Evolutionary conservation across 306 rosid genomes (phyloP).

Genomic region (Vigna mungo): DNA sequence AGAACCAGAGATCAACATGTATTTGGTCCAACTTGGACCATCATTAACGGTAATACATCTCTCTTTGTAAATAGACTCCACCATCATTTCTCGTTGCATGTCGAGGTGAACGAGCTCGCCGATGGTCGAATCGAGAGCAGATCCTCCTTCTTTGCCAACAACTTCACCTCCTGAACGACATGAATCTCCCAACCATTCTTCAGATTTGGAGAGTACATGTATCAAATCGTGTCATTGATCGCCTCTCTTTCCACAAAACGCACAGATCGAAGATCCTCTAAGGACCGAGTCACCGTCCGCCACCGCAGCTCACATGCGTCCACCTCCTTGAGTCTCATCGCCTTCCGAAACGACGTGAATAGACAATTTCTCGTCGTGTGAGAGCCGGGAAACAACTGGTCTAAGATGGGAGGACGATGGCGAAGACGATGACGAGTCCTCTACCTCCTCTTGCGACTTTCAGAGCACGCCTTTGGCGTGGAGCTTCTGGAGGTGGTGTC

Average conservation of each 20-base stretch:
- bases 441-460: constrained; percentile 67
- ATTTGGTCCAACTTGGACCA: too few species aligned
- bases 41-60: too few species aligned
- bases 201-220: constrained; percentile 94
- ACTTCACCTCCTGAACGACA: constrained; percentile 92
- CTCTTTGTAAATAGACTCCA: constrained; percentile 91
- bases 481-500: constrained; percentile 75
- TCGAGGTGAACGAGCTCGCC: too few species aligned
- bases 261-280: constrained; percentile 81
- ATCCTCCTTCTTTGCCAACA: constrained; percentile 87
- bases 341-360: constrained; percentile 86
- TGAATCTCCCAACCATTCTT: constrained; percentile 91
- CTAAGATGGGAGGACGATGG: constrained; percentile 45
- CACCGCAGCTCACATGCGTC: constrained; percentile 76
- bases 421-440: constrained; percentile 46
- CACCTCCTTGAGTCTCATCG: too few species aligned
- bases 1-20: too few species aligned
- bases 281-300: constrained; percentile 70
- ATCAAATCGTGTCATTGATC: constrained; percentile 71
- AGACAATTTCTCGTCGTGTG: constrained; percentile 94
- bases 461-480: constrained; percentile 86
- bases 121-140: constrained; percentile 73
- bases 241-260: constrained; percentile 57
- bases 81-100: constrained; percentile 85
- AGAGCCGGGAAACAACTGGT: constrained; percentile 81